Evolutionary conservation across 2,329 filamentous ascomycete species (phyloP).

Genomic region (Neopestalotiopsis sp.): DNA sequence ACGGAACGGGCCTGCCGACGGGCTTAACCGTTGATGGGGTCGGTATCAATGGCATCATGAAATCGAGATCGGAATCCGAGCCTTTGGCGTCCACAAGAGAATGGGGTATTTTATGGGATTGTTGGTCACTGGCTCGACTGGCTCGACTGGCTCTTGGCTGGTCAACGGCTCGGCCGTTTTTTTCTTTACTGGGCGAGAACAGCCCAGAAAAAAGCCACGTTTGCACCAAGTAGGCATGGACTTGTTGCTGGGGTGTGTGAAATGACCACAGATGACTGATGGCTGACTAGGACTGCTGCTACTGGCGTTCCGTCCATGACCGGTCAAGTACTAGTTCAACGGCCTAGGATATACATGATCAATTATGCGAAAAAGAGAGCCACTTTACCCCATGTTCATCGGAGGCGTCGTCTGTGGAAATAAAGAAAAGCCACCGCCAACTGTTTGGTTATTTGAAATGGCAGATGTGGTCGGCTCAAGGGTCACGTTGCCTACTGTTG

Average conservation of each 20-base stretch:
- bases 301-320: neutral
- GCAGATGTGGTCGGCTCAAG: neutral
- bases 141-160: too few species aligned
- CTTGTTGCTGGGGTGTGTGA: constrained; percentile 2
- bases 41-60: neutral
- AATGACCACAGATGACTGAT: constrained; percentile 3
- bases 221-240: neutral
- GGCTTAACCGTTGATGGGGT: neutral
- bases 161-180: neutral
- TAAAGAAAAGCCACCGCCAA: neutral
- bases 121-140: neutral
- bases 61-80: neutral
- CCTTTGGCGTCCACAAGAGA: neutral
- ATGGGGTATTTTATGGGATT: neutral
- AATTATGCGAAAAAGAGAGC: neutral
- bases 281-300: constrained; percentile 1
- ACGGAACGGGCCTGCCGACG: neutral
- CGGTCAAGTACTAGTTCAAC: neutral
- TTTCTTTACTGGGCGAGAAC: neutral
- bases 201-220: neutral
- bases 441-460: neutral
- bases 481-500: neutral
- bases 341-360: neutral
- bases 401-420: neutral
- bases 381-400: neutral